Percentiles rank a stretch among this genome's conserved stretches.
Conservation (phyloP, 139 green algal species). For the Edaphochlamys debaryana region DNA sequence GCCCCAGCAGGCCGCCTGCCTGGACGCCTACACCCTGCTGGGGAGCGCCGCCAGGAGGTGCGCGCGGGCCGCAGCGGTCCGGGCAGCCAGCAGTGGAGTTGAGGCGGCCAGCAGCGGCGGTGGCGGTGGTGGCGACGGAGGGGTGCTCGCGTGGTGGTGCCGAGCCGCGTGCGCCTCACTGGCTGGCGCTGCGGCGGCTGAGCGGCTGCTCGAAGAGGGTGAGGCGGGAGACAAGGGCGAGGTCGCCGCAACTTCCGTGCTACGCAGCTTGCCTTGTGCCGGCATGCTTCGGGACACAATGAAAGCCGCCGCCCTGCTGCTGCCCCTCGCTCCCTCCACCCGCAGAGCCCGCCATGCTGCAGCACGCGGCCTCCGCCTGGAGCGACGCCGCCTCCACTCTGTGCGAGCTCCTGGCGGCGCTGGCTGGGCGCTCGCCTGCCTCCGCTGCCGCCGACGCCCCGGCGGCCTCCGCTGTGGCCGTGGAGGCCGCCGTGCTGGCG, state of each 20-base stretch:
- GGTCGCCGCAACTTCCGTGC: too few relatives aligned
- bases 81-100: neutral
- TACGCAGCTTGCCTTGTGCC: too few relatives aligned
- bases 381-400: constrained; percentile 26
- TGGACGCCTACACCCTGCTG: constrained; percentile 12
- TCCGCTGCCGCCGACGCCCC: neutral
- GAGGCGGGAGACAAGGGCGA: too few relatives aligned
- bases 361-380: neutral
- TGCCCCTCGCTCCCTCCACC: neutral
- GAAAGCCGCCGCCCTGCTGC: too few relatives aligned
- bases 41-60: neutral
- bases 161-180: neutral
- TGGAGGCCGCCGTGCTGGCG: neutral
- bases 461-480: too few relatives aligned
- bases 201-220: constrained; percentile 36
- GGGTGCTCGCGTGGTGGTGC: constrained; percentile 2
- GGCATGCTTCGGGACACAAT: too few relatives aligned
- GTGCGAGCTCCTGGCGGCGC: constrained; percentile 18
- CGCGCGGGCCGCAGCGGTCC: neutral
- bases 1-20: constrained; percentile 11
- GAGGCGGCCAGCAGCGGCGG: neutral
- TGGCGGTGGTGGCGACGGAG: neutral
- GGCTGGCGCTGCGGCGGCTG: constrained; percentile 22
- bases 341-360: constrained; percentile 35
- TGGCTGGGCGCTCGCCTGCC: neutral